Percentiles rank a stretch among this genome's conserved stretches.
phyloP scores from a whole-genome alignment of 805 yeast species.

The Saccharomycopsis sp. region DNA sequence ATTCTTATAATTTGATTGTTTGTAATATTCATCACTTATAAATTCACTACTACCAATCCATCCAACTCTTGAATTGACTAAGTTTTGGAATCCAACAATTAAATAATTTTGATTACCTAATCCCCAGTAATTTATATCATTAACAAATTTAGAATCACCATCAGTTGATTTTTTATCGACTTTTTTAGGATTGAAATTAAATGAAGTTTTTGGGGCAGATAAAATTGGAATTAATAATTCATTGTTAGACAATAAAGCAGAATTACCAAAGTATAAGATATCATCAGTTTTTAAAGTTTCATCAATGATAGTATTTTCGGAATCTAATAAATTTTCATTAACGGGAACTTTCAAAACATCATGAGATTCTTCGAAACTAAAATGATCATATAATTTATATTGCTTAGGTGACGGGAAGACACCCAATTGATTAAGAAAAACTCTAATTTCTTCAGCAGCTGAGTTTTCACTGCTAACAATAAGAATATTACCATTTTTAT shows the following conservation, averaged over 20 bases:
- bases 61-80: conserved; percentile 62
- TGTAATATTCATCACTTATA: conserved; percentile 31
- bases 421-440: conserved; percentile 70
- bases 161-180: conserved; percentile 30
- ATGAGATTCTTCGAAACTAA: conserved; percentile 27
- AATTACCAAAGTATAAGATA: conserved; percentile 40
- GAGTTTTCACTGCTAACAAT: conserved; percentile 45
- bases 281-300: conserved; percentile 19
- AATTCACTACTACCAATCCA: conserved; percentile 72
- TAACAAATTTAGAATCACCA: conserved; percentile 24
- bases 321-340: conserved; percentile 15
- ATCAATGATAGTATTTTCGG: conserved; percentile 11
- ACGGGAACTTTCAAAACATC: conserved; percentile 20
- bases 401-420: conserved; percentile 75
- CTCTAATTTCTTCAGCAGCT: conserved; percentile 50
- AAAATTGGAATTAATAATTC: conserved; percentile 62
- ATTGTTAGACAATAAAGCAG: conserved; percentile 61
- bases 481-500: conserved; percentile 65
- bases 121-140: conserved; percentile 51
- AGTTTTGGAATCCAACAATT: conserved; percentile 70
- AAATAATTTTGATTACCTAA: conserved; percentile 70
- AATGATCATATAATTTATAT: conserved; percentile 55
- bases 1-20: conserved; percentile 21
- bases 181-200: conserved; percentile 35
- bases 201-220: conserved; percentile 54